Conservation (phyloP, 345 rosid genomes). For the Hibiscus trionum region DNA sequence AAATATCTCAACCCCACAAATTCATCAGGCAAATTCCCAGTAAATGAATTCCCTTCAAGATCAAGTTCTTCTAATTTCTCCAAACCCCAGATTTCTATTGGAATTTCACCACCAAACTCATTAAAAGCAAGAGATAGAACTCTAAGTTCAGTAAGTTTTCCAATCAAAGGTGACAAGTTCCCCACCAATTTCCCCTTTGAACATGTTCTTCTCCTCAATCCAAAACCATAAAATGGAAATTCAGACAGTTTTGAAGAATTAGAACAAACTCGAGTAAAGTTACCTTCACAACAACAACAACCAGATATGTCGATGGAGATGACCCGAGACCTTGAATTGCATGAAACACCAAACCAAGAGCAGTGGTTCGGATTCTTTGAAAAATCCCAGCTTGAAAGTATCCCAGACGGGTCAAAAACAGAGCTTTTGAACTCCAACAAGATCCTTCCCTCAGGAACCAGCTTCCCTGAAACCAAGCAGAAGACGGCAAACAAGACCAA, state of each 20-base stretch:
- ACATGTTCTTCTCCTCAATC: constrained; percentile 22
- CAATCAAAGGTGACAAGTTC: constrained; percentile 28
- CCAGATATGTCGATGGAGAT: constrained; percentile 31
- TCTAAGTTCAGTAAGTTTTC: constrained; percentile 32
- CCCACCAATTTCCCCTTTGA: constrained; percentile 25
- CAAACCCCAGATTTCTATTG: constrained; percentile 35
- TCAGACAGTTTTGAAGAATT: constrained; percentile 5
- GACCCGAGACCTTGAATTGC: constrained; percentile 32
- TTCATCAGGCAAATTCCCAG: constrained; percentile 17
- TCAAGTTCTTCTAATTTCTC: constrained; percentile 34
- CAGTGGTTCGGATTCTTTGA: constrained; percentile 25
- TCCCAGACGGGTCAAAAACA: constrained; percentile 34
- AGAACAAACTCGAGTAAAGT: constrained; percentile 12
- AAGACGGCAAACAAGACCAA: constrained; percentile 10
- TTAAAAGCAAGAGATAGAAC: constrained; percentile 44
- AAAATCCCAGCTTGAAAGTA: constrained; percentile 36
- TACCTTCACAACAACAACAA: constrained; percentile 23
- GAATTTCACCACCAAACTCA: constrained; percentile 34
- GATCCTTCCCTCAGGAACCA: constrained; percentile 11
- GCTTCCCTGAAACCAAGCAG: constrained; percentile 12
- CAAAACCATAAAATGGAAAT: constrained; percentile 16
- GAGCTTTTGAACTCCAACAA: constrained; percentile 35
- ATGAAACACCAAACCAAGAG: constrained; percentile 44
- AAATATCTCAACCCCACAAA: constrained; percentile 22
- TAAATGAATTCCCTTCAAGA: constrained; percentile 36